phyloP scores from a whole-genome alignment of 768 basidiomycete genomes.

The Suillus placidus region DNA sequence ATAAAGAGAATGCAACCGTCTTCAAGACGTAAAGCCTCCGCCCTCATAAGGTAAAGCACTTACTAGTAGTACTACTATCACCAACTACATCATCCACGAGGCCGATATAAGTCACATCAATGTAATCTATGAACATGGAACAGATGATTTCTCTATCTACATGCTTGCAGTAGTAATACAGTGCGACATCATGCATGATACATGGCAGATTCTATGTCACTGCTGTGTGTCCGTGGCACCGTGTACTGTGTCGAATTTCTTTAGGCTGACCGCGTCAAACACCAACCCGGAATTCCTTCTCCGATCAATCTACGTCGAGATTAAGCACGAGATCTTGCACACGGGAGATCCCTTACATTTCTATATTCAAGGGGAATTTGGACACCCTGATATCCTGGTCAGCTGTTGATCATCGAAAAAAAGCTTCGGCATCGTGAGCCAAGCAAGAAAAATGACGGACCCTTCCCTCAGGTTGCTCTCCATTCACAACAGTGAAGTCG shows the following conservation, averaged over 20 bases:
- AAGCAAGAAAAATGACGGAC: slow-evolving; percentile 17
- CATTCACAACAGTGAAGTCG: slow-evolving; percentile 30
- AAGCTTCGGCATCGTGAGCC: slow-evolving; percentile 1
- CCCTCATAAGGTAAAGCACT: neutral
- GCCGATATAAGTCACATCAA: neutral
- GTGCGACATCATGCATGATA: neutral
- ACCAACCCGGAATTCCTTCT: slow-evolving; percentile 22
- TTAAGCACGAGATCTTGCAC: neutral
- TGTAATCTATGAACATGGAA: neutral
- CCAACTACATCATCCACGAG: neutral
- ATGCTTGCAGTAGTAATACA: slow-evolving; percentile 3
- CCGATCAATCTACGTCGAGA: slow-evolving; percentile 9
- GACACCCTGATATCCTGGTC: slow-evolving; percentile 18
- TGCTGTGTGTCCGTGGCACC: neutral
- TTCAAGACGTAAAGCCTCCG: neutral
- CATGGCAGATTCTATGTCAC: neutral
- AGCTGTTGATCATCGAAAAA: slow-evolving; percentile 8
- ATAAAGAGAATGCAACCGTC: neutral
- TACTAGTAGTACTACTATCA: too few relatives aligned
- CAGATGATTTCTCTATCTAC: neutral
- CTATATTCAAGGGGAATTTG: slow-evolving; percentile 15
- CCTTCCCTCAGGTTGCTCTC: slow-evolving; percentile 22
- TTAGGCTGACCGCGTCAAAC: slow-evolving; percentile 22
- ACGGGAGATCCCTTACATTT: slow-evolving; percentile 14
- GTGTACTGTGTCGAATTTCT: slow-evolving; percentile 13